These are phyloP conservation scores for Tylopilus sp. DNA, from an alignment of 768 basidiomycete genomes.

Conservation along the genomic window DNA sequence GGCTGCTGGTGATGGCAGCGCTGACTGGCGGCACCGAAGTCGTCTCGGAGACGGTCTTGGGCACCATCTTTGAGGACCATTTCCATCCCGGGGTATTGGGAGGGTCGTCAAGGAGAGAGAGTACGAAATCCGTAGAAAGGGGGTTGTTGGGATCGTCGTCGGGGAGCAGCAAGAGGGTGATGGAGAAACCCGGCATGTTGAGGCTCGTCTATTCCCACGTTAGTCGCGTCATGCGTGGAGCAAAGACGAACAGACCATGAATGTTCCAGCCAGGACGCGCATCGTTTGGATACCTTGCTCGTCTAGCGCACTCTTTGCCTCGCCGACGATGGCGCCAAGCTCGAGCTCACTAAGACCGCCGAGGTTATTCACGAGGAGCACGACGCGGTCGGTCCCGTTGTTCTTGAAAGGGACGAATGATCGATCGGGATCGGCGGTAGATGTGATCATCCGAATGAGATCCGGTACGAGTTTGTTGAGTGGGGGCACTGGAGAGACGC, in stretches of 20 bases:
- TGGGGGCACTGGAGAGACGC: slow-evolving; percentile 67
- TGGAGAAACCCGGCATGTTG: slow-evolving; percentile 91
- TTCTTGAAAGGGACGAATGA: slow-evolving; percentile 71
- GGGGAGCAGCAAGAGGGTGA: slow-evolving; percentile 81
- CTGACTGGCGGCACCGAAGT: slow-evolving; percentile 11
- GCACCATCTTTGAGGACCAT: slow-evolving; percentile 56
- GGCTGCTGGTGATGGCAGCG: background rate
- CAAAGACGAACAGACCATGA: slow-evolving; percentile 59
- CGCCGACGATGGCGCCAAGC: slow-evolving; percentile 62
- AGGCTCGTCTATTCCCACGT: slow-evolving; percentile 62
- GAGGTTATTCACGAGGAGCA: slow-evolving; percentile 84
- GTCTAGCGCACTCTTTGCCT: slow-evolving; percentile 54
- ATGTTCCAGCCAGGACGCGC: slow-evolving; percentile 73
- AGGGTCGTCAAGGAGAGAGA: slow-evolving; percentile 68
- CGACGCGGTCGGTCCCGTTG: slow-evolving; percentile 62
- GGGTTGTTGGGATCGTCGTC: slow-evolving; percentile 35
- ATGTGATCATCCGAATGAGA: slow-evolving; percentile 67
- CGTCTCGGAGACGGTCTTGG: slow-evolving; percentile 26
- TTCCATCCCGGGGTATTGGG: slow-evolving; percentile 81
- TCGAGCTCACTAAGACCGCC: slow-evolving; percentile 85
- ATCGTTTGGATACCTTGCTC: slow-evolving; percentile 53
- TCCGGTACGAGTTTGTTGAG: slow-evolving; percentile 66
- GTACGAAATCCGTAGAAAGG: slow-evolving; percentile 41
- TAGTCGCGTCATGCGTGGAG: background rate
- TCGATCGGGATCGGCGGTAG: slow-evolving; percentile 71